phyloP scores from a whole-genome alignment of 106 monocot species.

The Vanilla planifolia region DNA sequence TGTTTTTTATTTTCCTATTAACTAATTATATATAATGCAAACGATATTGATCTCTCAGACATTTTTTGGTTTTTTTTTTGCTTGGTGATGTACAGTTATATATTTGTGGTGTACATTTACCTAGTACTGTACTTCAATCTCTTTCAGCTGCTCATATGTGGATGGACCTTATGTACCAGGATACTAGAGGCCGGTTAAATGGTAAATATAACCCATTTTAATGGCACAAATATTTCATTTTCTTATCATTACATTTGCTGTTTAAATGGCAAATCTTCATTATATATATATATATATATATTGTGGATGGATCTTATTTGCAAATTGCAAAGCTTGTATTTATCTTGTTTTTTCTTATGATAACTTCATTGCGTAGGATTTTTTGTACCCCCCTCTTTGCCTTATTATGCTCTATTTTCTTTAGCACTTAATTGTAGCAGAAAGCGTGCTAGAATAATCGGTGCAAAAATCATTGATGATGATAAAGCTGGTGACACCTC shows the following conservation, averaged over 20 bases:
- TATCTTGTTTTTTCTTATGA: neutral
- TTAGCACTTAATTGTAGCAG: slow-evolving; percentile 7
- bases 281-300: too few relatives aligned
- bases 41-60: neutral
- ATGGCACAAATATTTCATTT: too few relatives aligned
- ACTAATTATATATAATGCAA: neutral
- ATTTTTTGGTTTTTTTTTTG: neutral
- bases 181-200: slow-evolving; percentile 8
- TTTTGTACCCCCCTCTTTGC: neutral
- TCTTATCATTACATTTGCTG: too few relatives aligned
- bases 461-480: neutral
- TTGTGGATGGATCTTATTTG: too few relatives aligned
- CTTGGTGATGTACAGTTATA: neutral
- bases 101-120: neutral
- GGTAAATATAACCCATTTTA: neutral
- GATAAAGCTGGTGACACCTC: slow-evolving; percentile 5
- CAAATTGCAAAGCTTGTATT: too few relatives aligned
- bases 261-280: too few relatives aligned
- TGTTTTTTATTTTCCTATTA: neutral
- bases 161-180: slow-evolving; percentile 6
- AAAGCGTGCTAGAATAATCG: slow-evolving; percentile 5
- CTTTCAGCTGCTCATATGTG: slow-evolving; percentile 11
- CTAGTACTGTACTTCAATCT: neutral
- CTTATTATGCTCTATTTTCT: neutral
- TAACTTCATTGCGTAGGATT: neutral